Percentiles rank a stretch among this genome's conserved stretches.
Conservation (phyloP, 208 protist species). For the Phytomonas francai region DNA sequence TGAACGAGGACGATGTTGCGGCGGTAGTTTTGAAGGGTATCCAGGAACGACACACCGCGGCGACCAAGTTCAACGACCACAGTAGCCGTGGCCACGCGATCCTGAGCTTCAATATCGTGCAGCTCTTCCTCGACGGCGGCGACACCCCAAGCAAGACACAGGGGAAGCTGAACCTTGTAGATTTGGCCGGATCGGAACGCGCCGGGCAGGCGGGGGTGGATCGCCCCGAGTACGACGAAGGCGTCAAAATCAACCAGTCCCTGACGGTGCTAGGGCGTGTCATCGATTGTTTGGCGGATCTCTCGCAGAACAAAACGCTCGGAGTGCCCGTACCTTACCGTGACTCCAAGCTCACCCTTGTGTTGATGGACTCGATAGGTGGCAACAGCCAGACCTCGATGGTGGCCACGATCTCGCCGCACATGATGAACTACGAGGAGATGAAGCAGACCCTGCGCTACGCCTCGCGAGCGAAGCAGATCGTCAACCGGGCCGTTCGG, state of each 20-base stretch:
- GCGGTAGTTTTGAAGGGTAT: constrained; percentile 62
- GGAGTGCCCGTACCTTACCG: constrained; percentile 59
- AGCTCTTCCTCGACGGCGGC: constrained; percentile 45
- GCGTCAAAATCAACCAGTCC: constrained; percentile 88
- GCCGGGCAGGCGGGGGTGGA: constrained; percentile 51
- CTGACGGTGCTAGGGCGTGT: constrained; percentile 89
- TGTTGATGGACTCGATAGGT: constrained; percentile 86
- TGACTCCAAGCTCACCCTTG: constrained; percentile 81
- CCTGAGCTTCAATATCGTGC: constrained; percentile 61
- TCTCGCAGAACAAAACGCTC: constrained; percentile 47
- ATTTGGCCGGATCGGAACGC: constrained; percentile 91
- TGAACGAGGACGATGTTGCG: constrained; percentile 56
- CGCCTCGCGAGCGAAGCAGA: constrained; percentile 85
- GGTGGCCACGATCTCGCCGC: constrained; percentile 91
- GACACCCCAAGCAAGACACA: constrained; percentile 38
- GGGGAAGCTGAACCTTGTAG: constrained; percentile 89
- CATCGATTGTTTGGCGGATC: constrained; percentile 76
- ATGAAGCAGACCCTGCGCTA: constrained; percentile 90
- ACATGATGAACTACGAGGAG: constrained; percentile 87
- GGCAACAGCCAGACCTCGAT: constrained; percentile 93
- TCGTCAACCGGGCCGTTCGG: constrained; percentile 85
- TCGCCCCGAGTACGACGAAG: constrained; percentile 64
- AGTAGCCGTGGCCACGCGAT: constrained; percentile 88
- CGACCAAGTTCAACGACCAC: constrained; percentile 84
- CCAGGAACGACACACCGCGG: constrained; percentile 70